Conservation (phyloP, 2,329 filamentous ascomycete species). For the Emergomyces pasteurianus region DNA sequence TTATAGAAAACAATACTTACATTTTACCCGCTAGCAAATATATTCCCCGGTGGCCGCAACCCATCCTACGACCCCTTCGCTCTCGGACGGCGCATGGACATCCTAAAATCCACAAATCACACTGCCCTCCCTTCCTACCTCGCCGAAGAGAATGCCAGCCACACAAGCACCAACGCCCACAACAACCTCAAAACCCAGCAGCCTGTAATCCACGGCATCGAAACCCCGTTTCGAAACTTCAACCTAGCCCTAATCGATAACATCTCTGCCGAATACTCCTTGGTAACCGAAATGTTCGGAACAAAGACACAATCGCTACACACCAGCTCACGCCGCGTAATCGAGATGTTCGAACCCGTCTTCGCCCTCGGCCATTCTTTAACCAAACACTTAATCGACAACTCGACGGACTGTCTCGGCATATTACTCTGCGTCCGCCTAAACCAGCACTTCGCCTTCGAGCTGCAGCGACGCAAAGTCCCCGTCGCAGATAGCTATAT, state of each 20-base stretch:
- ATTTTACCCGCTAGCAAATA: constrained; percentile 19
- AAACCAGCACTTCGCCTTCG: constrained; percentile 89
- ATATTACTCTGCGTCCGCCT: constrained; percentile 82
- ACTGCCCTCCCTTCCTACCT: constrained; percentile 75
- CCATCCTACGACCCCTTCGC: constrained; percentile 70
- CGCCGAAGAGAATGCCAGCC: constrained; percentile 65
- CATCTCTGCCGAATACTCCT: constrained; percentile 86
- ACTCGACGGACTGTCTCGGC: constrained; percentile 73
- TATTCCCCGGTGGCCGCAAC: constrained; percentile 29
- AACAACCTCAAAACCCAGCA: neutral
- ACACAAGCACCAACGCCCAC: constrained; percentile 31
- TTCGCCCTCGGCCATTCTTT: constrained; percentile 70
- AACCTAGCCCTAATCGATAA: constrained; percentile 92
- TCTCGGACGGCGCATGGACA: constrained; percentile 72
- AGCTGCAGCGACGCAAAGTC: constrained; percentile 80
- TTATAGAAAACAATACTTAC: constrained; percentile 1
- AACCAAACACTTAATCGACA: constrained; percentile 63
- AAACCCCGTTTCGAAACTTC: constrained; percentile 85
- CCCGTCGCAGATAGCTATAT: constrained; percentile 83
- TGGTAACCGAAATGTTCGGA: constrained; percentile 80
- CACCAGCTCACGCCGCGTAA: constrained; percentile 69
- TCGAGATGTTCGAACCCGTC: constrained; percentile 79
- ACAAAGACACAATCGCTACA: constrained; percentile 55
- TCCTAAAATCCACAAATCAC: constrained; percentile 61
- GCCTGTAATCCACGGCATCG: constrained; percentile 60